Conservation (phyloP, 1,284 basidiomycete species). For the Fistulina hepatica region DNA sequence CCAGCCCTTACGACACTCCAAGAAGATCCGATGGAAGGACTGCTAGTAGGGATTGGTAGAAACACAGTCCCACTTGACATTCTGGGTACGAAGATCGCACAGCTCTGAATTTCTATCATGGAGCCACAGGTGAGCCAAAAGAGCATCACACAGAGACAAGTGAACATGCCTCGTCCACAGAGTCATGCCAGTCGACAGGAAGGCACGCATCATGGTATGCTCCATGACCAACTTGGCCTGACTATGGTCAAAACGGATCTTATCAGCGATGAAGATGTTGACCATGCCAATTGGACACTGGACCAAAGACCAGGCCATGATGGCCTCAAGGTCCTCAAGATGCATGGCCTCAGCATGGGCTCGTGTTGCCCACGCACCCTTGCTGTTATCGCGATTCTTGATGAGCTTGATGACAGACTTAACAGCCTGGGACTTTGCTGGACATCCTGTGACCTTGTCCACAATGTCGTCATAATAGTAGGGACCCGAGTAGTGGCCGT, state of each 20-base stretch:
- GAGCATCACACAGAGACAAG: not conserved
- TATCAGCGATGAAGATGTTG: too few species aligned
- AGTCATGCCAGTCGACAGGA: slow-evolving; percentile 6
- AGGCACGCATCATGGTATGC: slow-evolving; percentile 11
- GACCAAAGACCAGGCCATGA: slow-evolving; percentile 21
- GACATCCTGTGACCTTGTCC: slow-evolving; percentile 17
- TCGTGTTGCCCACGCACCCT: slow-evolving; percentile 16
- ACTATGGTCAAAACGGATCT: too few species aligned
- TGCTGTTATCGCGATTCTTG: slow-evolving; percentile 13
- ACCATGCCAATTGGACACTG: slow-evolving; percentile 11
- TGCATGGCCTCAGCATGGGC: slow-evolving; percentile 24
- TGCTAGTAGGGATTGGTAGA: slow-evolving; percentile 14
- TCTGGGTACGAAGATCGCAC: slow-evolving; percentile 15
- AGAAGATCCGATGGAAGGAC: slow-evolving; percentile 14
- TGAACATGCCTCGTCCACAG: slow-evolving; percentile 16
- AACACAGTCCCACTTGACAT: slow-evolving; percentile 12
- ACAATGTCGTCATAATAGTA: slow-evolving; percentile 17
- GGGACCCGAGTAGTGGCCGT: slow-evolving; percentile 15
- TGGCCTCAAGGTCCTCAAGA: slow-evolving; percentile 19
- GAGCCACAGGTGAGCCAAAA: not conserved
- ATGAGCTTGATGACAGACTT: slow-evolving; percentile 15
- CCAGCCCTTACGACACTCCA: slow-evolving; percentile 22
- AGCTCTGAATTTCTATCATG: slow-evolving; percentile 22
- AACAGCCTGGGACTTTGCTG: slow-evolving; percentile 16
- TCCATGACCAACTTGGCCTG: slow-evolving; percentile 1